Evolutionary conservation across 2,329 filamentous ascomycete genomes (phyloP).

Genomic region (Fusarium ramigenum): DNA sequence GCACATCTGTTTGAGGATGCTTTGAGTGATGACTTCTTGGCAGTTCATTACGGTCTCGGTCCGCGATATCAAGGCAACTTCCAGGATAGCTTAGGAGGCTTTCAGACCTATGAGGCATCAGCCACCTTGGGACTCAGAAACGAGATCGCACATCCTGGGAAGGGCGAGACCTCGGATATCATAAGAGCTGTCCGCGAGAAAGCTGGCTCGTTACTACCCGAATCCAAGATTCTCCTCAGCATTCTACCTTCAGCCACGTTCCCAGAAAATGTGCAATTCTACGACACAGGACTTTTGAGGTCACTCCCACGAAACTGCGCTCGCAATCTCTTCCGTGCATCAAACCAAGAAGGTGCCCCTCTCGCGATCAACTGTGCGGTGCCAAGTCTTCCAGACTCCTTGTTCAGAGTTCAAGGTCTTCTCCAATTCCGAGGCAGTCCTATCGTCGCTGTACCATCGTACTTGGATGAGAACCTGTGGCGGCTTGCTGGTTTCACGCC

Average conservation of each 20-base stretch:
- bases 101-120: conserved; percentile 95
- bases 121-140: conserved; percentile 91
- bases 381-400: conserved; percentile 86
- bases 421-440: conserved; percentile 85
- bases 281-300: conserved; percentile 79
- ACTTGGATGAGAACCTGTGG: conserved; percentile 93
- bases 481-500: conserved; percentile 90
- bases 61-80: conserved; percentile 95
- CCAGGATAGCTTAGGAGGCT: conserved; percentile 93
- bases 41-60: conserved; percentile 90
- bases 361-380: conserved; percentile 90
- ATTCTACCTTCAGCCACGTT: conserved; percentile 84
- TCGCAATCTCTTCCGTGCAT: conserved; percentile 61
- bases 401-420: conserved; percentile 83
- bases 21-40: conserved; percentile 89
- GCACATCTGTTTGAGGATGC: conserved; percentile 89
- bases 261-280: conserved; percentile 80
- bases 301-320: conserved; percentile 78
- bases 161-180: conserved; percentile 91
- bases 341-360: conserved; percentile 67
- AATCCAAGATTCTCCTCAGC: conserved; percentile 83
- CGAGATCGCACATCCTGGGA: conserved; percentile 87
- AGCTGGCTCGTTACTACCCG: conserved; percentile 82
- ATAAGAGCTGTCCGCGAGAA: conserved; percentile 87
- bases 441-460: conserved; percentile 80